Base-by-base conservation (phyloP, 2,329 filamentous ascomycete species). In the Monosporascus sp. region DNA sequence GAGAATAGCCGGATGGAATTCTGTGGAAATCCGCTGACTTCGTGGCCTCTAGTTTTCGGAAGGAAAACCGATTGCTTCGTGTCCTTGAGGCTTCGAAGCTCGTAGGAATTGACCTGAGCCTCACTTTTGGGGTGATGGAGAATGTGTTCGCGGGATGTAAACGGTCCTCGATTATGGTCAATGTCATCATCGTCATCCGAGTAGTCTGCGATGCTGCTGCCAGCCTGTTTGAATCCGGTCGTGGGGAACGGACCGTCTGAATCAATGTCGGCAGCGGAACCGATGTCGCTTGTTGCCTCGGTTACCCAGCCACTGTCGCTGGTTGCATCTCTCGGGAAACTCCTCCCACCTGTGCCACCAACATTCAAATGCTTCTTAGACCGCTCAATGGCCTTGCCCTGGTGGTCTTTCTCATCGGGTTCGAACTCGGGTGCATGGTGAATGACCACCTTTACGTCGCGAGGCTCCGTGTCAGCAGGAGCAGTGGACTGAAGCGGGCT, bases 171-270 rank as follows among this genome's bases (percentile, higher is more conserved):
- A 3, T 39, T 38, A 14, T 51, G 41, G 6, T 18, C 49, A 7
- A 22, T 27, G 7, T 45, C 55, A 15, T 58, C 37, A 2, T 59
- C 58, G 8, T 59, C 55, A 44, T 77, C 75, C 1, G 75, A 77
- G 6, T 72, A 68, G 53, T 78, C 70, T 2, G 75, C 75, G 22
- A 79, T 57, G 52, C 75, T 79, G 56, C 71, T 76, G 9, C 75
- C 73, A 53, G 63, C 61, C 11, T 38, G 44, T 47, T 67, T 63
- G 43, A 63, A 51, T 15, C 53, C 52, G 2, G 4, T n/a, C 3
- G 49, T 2, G 35, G 31, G 44, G 38, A 47, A 39, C 11, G 31
- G 31, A 24, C 35, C 18, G 5, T 20, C 38, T 15, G 48, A 41
- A 25, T 43, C 25, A 37, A 35, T 15, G 18, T 25, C 37, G 11